These are phyloP conservation scores for Dactylonectria macrodidyma DNA, from an alignment of 2,329 filamentous ascomycete genomes.

Conservation along the genomic window DNA sequence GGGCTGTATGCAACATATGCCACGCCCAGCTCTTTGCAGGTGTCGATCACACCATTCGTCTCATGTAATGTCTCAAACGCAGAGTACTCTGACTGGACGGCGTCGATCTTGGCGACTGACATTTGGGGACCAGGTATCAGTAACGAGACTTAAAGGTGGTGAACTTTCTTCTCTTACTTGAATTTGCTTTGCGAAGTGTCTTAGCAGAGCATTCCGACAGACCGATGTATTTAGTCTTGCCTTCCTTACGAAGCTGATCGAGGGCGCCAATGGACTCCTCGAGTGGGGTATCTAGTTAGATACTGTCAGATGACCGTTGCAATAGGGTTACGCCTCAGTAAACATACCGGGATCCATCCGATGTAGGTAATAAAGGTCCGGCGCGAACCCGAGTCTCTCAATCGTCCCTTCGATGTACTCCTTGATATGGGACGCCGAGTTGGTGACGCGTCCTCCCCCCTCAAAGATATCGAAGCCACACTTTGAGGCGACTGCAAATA, in stretches of 20 bases:
- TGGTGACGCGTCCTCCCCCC: slow-evolving; percentile 54
- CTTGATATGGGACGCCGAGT: slow-evolving; percentile 62
- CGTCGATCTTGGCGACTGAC: slow-evolving; percentile 63
- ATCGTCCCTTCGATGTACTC: slow-evolving; percentile 65
- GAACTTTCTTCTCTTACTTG: slow-evolving; percentile 49
- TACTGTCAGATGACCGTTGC: background rate
- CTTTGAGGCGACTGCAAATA: slow-evolving; percentile 61
- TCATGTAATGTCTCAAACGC: slow-evolving; percentile 60
- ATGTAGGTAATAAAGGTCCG: slow-evolving; percentile 62
- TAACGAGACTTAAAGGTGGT: background rate
- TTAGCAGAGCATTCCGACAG: slow-evolving; percentile 62
- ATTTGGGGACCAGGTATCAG: background rate
- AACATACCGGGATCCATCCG: slow-evolving; percentile 60
- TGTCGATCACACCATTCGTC: slow-evolving; percentile 57
- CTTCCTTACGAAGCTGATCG: slow-evolving; percentile 60
- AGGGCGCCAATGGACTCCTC: slow-evolving; percentile 64
- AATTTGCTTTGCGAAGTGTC: slow-evolving; percentile 61
- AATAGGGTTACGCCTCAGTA: background rate
- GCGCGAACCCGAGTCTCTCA: slow-evolving; percentile 62
- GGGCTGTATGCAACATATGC: slow-evolving; percentile 63
- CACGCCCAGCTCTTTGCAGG: slow-evolving; percentile 57
- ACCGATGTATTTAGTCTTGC: slow-evolving; percentile 66
- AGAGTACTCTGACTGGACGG: slow-evolving; percentile 62
- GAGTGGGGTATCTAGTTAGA: slow-evolving; percentile 55
- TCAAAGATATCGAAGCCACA: slow-evolving; percentile 60